Conservation (phyloP, 805 yeast genomes). For the Candida qinlingensis region DNA sequence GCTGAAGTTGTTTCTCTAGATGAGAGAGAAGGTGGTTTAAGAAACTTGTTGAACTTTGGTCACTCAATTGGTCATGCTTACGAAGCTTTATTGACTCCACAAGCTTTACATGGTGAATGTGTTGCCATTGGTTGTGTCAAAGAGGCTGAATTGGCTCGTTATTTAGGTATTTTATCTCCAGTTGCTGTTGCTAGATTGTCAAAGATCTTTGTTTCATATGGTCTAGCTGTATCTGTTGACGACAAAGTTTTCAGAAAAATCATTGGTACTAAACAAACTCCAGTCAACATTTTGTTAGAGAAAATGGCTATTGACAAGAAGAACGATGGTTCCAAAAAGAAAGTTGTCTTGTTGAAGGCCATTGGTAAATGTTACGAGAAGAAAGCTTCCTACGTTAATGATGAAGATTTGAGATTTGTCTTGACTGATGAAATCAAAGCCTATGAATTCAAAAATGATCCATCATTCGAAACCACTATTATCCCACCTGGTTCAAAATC, state of each 20-base stretch:
- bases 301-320: constrained; percentile 97
- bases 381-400: constrained; percentile 79
- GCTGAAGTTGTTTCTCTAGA: constrained; percentile 91
- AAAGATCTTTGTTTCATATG: constrained; percentile 79
- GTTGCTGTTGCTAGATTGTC: constrained; percentile 89
- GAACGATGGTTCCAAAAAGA: constrained; percentile 88
- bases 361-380: constrained; percentile 90
- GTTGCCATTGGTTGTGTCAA: constrained; percentile 94
- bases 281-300: constrained; percentile 66
- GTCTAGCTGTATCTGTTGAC: constrained; percentile 72
- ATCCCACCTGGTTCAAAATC: constrained; percentile 97
- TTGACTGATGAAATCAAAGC: constrained; percentile 79
- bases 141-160: constrained; percentile 94
- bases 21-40: constrained; percentile 91
- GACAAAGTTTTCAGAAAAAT: constrained; percentile 70
- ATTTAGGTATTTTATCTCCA: constrained; percentile 81
- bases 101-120: constrained; percentile 96
- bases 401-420: constrained; percentile 74
- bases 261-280: constrained; percentile 63
- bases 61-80: constrained; percentile 98
- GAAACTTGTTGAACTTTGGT: constrained; percentile 91
- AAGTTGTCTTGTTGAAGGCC: constrained; percentile 73
- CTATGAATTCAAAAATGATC: constrained; percentile 40
- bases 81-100: constrained; percentile 96
- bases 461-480: constrained; percentile 35